A percentile compares a stretch with the other conserved stretches of the same genome.
These are phyloP conservation scores for Avicennia marina DNA, from an alignment of 257 asterid species.

Conservation along the genomic window DNA sequence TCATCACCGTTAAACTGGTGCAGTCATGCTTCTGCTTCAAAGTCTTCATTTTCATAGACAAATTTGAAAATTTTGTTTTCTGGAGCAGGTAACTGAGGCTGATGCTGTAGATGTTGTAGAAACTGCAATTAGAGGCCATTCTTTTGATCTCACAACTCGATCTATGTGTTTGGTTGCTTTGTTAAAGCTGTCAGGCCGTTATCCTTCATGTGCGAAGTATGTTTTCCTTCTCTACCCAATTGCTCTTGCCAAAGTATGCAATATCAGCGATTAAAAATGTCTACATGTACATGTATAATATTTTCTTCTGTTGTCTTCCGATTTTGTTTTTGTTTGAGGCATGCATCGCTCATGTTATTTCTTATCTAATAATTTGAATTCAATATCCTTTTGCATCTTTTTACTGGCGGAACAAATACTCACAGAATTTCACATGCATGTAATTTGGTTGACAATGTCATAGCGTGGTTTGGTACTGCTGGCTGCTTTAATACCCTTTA, in stretches of 20 bases:
- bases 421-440: not conserved
- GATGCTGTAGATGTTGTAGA: slow-evolving; percentile 89
- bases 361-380: slow-evolving; percentile 1
- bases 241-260: not conserved
- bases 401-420: not conserved
- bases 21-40: slow-evolving; percentile 9
- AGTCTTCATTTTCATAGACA: slow-evolving; percentile 15
- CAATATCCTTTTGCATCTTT: slow-evolving; percentile 9
- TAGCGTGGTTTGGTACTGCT: not conserved
- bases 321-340: slow-evolving; percentile 11
- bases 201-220: slow-evolving; percentile 81
- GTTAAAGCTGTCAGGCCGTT: slow-evolving; percentile 89
- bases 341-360: slow-evolving; percentile 11
- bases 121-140: slow-evolving; percentile 54
- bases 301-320: not conserved
- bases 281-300: too few species aligned
- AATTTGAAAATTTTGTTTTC: slow-evolving; percentile 18
- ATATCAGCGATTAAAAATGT: slow-evolving; percentile 2
- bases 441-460: not conserved
- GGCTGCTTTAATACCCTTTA: slow-evolving; percentile 10
- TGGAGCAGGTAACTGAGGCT: slow-evolving; percentile 82
- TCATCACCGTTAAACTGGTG: slow-evolving; percentile 1
- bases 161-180: slow-evolving; percentile 90
- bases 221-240: slow-evolving; percentile 12
- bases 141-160: slow-evolving; percentile 69